Base-by-base conservation (phyloP, 805 yeast species). In the Candida xiaguanensis region DNA sequence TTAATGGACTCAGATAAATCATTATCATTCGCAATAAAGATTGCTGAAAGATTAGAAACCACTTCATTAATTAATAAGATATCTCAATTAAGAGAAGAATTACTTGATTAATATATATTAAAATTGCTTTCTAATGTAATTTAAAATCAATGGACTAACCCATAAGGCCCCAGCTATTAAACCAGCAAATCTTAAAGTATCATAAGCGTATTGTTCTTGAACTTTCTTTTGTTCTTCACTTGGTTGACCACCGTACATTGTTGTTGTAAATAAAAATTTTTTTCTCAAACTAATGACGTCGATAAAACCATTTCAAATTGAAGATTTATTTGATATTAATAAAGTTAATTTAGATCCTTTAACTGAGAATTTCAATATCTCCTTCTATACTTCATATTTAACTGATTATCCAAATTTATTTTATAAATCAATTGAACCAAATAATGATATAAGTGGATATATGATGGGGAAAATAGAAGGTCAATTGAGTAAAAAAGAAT, bases 381-480 rank as follows among this genome's bases (percentile, higher is more conserved):
- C 79, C 34, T 93, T 89, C 57, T 93, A 93, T 56, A 73, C 85
- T 13, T 87, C 87, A 49, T 93, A 93, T 53, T 67, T 93, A 39
- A 72, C 80, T 7, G 72, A 77, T 38, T 90, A 97, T 96, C 98
- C 99, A 5, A 74, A 88, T 24, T 65, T 93, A 33, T 84, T 89
- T 61, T 91, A 89, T 75, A 84, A 88, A 56, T 77, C 90, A 8
- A 65, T 64, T 2, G 81, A 75, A 46, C 51, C 49, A 14, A 47
- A 37, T 20, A 14, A 30, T 30, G 61, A 57, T 34, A 63, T 68
- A 20, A 69, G 85, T 24, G 91, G 90, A 0, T 84, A 85, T 56
- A 82, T 93, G 95, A 79, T 93, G 79, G 98, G 95, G n/a, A 93
- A 93, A 59, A 82, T 95, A 1, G 99, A 93, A 58, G 99, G 99